These are phyloP conservation scores for Mycena venus DNA, from an alignment of 768 basidiomycete species.

Conservation along the genomic window DNA sequence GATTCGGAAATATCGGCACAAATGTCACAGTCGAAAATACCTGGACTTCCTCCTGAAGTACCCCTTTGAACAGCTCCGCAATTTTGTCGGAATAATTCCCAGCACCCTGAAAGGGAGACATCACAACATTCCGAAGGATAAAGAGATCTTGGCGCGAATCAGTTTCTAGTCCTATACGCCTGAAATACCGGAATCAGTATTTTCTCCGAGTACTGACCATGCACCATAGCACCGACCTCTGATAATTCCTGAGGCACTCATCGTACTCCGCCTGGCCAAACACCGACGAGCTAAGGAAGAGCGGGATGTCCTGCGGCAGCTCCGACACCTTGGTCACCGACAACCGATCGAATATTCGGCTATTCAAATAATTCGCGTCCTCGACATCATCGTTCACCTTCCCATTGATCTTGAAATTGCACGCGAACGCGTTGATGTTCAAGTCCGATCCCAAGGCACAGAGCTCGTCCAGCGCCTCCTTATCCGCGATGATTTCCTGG, in stretches of 20 bases:
- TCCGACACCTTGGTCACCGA: slow-evolving; percentile 43
- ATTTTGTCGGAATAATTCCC: slow-evolving; percentile 45
- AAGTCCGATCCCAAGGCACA: slow-evolving; percentile 53
- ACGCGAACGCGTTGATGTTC: slow-evolving; percentile 58
- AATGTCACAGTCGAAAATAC: slow-evolving; percentile 29
- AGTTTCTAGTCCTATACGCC: slow-evolving; percentile 47
- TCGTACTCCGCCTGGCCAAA: not conserved
- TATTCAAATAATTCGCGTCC: slow-evolving; percentile 58
- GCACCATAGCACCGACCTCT: not conserved
- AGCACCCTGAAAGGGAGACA: slow-evolving; percentile 55
- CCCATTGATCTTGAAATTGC: slow-evolving; percentile 55
- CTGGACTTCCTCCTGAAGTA: slow-evolving; percentile 50
- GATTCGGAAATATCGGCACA: not conserved
- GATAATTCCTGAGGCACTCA: not conserved
- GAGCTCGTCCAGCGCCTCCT: slow-evolving; percentile 37
- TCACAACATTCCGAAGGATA: slow-evolving; percentile 52
- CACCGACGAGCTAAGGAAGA: slow-evolving; percentile 41
- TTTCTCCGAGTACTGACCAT: not conserved
- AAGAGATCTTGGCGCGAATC: slow-evolving; percentile 45
- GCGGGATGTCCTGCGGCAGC: slow-evolving; percentile 33
- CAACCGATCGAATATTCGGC: slow-evolving; percentile 52
- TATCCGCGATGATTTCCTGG: slow-evolving; percentile 43
- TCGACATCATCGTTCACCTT: slow-evolving; percentile 50
- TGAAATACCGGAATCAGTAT: not conserved
- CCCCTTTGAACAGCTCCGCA: slow-evolving; percentile 47